These are phyloP conservation scores for Antrodiella citrinella DNA, from an alignment of 768 basidiomycete genomes.

Conservation along the genomic window DNA sequence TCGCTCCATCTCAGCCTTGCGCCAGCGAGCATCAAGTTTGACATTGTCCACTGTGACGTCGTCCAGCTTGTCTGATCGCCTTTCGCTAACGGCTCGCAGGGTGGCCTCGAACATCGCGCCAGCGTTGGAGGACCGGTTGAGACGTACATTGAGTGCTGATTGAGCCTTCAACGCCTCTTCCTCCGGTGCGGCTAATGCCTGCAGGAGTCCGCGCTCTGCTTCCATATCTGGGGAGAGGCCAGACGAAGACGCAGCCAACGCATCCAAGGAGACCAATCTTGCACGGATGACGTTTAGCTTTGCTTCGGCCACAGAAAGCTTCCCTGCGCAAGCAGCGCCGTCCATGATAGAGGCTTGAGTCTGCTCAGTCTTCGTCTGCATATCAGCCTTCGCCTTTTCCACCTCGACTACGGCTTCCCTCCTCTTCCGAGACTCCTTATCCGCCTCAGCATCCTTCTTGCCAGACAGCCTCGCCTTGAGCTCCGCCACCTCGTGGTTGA, in stretches of 20 bases:
- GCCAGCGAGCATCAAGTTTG: slow-evolving; percentile 57
- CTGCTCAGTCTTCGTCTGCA: slow-evolving; percentile 64
- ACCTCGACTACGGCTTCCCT: slow-evolving; percentile 67
- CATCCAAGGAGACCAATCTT: slow-evolving; percentile 52
- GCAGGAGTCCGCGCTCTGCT: slow-evolving; percentile 64
- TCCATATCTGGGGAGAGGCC: slow-evolving; percentile 48
- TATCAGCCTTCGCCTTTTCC: slow-evolving; percentile 64
- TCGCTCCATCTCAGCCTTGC: slow-evolving; percentile 64
- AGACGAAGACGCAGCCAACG: slow-evolving; percentile 26
- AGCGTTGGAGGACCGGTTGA: slow-evolving; percentile 68
- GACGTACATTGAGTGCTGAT: slow-evolving; percentile 47
- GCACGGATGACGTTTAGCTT: slow-evolving; percentile 58
- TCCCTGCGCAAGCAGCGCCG: slow-evolving; percentile 67
- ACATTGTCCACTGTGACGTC: slow-evolving; percentile 61
- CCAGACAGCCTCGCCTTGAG: slow-evolving; percentile 82
- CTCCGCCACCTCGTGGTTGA: slow-evolving; percentile 76
- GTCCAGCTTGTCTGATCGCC: slow-evolving; percentile 72
- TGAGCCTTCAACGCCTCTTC: slow-evolving; percentile 55
- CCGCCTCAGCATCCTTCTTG: slow-evolving; percentile 54
- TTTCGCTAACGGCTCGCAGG: slow-evolving; percentile 73
- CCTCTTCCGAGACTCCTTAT: slow-evolving; percentile 57
- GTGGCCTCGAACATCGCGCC: slow-evolving; percentile 80
- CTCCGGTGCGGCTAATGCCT: slow-evolving; percentile 59
- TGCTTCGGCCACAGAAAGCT: slow-evolving; percentile 58
- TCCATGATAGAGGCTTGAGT: slow-evolving; percentile 64